Conservation (phyloP, 2,329 filamentous ascomycete genomes). For the Sporothrix luriei region DNA sequence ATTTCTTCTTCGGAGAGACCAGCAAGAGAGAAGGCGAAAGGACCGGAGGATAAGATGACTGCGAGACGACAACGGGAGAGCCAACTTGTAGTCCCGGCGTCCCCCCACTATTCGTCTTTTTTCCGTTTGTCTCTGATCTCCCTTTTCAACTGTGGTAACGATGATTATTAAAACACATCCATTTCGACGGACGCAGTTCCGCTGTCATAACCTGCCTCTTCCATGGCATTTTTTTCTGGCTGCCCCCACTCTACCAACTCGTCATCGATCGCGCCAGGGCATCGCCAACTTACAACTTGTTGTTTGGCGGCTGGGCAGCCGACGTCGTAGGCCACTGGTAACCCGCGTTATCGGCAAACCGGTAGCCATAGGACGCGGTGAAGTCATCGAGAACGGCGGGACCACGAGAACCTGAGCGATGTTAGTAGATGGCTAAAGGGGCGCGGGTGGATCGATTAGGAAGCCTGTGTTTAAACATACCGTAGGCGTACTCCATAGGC, state of each 20-base stretch:
- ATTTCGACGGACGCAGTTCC: neutral
- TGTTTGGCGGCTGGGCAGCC: constrained; percentile 58
- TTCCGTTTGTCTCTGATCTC: neutral
- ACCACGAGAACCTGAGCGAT: constrained; percentile 78
- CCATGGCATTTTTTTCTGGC: too few species aligned
- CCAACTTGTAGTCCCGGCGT: neutral
- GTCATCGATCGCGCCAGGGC: constrained; percentile 13
- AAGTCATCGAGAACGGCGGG: constrained; percentile 97
- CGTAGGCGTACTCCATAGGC: constrained; percentile 99
- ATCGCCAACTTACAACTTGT: constrained; percentile 71
- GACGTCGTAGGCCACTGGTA: constrained; percentile 92
- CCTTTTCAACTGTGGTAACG: constrained; percentile 30
- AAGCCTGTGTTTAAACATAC: constrained; percentile 56
- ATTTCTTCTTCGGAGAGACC: neutral
- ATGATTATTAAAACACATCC: constrained; percentile 29
- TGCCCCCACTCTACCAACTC: neutral
- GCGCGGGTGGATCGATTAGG: neutral
- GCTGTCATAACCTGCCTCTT: too few species aligned
- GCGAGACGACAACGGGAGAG: neutral
- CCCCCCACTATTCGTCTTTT: neutral
- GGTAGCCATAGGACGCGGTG: constrained; percentile 96
- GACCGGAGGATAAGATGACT: neutral
- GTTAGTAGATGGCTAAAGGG: constrained; percentile 33
- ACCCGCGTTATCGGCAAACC: constrained; percentile 94
- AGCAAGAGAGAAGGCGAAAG: neutral